Conservation (phyloP, 768 basidiomycete species). For the Serendipita vermifera region DNA sequence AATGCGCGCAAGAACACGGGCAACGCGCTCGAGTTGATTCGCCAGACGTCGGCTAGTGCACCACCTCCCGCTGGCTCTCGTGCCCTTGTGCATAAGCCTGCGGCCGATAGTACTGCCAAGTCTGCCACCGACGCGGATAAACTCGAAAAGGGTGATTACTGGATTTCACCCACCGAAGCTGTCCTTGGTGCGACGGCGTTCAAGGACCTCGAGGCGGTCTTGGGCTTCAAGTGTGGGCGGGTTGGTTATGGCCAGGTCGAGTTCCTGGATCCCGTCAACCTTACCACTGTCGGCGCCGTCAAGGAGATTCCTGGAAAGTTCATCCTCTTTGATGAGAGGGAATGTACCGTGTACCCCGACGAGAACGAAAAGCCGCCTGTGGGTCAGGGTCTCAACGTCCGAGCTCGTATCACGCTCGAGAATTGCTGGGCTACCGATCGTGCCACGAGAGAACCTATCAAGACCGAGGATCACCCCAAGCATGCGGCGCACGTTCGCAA, state of each 20-base stretch:
- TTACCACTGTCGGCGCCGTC: conserved; percentile 71
- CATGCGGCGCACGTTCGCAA: conserved; percentile 65
- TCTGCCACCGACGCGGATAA: conserved; percentile 24
- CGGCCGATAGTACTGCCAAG: conserved; percentile 25
- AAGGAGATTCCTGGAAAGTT: conserved; percentile 75
- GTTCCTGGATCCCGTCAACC: conserved; percentile 65
- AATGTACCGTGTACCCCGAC: conserved; percentile 89
- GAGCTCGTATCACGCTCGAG: conserved; percentile 60
- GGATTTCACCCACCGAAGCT: conserved; percentile 65
- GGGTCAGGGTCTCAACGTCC: conserved; percentile 82
- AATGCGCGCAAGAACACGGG: background rate
- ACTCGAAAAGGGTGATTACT: conserved; percentile 81
- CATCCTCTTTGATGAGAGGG: conserved; percentile 80
- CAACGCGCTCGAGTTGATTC: background rate
- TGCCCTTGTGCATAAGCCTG: conserved; percentile 13
- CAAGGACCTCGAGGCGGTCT: conserved; percentile 58
- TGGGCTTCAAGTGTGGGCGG: conserved; percentile 77
- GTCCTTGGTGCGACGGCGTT: conserved; percentile 58
- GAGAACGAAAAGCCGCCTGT: conserved; percentile 74
- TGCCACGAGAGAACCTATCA: conserved; percentile 80
- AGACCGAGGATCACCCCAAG: conserved; percentile 57
- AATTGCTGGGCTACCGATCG: conserved; percentile 86
- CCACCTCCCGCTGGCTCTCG: conserved; percentile 27
- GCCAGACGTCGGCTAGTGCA: background rate
- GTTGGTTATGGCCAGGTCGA: conserved; percentile 79